Conservation (phyloP, 2,329 filamentous ascomycete species). For the Sclerotinia spermophila region DNA sequence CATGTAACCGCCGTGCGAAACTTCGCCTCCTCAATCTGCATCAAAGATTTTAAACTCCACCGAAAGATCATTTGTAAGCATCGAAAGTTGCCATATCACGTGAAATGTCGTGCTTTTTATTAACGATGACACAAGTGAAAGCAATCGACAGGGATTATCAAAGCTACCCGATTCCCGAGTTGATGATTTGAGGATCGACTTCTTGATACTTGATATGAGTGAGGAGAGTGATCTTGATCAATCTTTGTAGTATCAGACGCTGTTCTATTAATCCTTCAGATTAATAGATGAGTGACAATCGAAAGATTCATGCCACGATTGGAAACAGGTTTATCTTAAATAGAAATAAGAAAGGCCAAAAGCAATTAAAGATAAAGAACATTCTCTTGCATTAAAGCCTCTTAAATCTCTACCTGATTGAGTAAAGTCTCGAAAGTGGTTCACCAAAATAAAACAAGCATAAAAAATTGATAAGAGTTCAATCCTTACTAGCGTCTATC, state of each 20-base stretch:
- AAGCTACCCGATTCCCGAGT: background rate
- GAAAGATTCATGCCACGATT: background rate
- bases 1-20: background rate
- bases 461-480: background rate
- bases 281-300: background rate
- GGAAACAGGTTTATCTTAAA: background rate
- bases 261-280: background rate
- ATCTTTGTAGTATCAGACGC: background rate
- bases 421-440: background rate
- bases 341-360: background rate
- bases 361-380: background rate
- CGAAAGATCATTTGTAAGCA: background rate
- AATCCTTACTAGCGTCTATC: slow-evolving; percentile 19
- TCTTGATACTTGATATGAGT: background rate
- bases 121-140: background rate
- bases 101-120: slow-evolving; percentile 14
- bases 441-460: background rate
- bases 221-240: background rate
- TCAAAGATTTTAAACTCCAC: background rate
- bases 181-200: slow-evolving; percentile 7
- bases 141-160: background rate
- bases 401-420: background rate
- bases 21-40: background rate
- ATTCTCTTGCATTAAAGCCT: background rate
- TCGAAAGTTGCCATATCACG: background rate